Evolutionary conservation across 1,139 yeast species (phyloP), one percentile per base, ranked within the genome.

Genomic region (Magnusiomyces paraingens): DNA sequence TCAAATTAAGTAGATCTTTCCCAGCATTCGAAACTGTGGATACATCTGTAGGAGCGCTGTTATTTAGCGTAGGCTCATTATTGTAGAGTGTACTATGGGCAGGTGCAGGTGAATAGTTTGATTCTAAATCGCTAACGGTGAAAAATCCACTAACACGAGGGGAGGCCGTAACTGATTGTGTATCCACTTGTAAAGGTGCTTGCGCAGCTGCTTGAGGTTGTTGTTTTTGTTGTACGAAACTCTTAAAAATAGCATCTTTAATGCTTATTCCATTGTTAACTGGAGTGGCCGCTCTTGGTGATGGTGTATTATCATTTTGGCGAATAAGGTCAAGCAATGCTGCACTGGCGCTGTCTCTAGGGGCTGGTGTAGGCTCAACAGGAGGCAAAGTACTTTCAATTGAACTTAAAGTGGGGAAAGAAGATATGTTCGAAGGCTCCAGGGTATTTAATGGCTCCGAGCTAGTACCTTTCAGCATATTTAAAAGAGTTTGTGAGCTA

Each of bases 381-480:
- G 32, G 32, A 26, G 32, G 32, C 8, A 26, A 26, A 8, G 32
- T 8, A 26, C 32, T 26, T 26, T 26, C 32, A 26, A 26, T 8
- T 5, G 32, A 26, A 8, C 32, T 26, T 26, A 26, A 26, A 26
- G 32, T 5, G 32, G 32, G 32, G 8, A 26, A 26, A 26, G 32
- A 26, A 8, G 32, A 26, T 26, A 26, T 8, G 8, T 26, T 26
- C 8, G 32, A 26, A 26, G 32, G 4, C 8, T 20, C 11, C 15
- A 36, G 6, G 6, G 47, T 11, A 6, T 20, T 17, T 8, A 17
- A 5, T 17, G 11, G 15, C 6, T 35, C 14, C 14, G 26, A 10
- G 35, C 18, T 45, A 10, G 35, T 46, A 3, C 49, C 49, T 36
- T 26, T 46, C 11, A 46, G 35, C 49, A 46, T 46, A 35, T 12